phyloP scores from a whole-genome alignment of 768 basidiomycete species.

The Pisolithus marmoratus region DNA sequence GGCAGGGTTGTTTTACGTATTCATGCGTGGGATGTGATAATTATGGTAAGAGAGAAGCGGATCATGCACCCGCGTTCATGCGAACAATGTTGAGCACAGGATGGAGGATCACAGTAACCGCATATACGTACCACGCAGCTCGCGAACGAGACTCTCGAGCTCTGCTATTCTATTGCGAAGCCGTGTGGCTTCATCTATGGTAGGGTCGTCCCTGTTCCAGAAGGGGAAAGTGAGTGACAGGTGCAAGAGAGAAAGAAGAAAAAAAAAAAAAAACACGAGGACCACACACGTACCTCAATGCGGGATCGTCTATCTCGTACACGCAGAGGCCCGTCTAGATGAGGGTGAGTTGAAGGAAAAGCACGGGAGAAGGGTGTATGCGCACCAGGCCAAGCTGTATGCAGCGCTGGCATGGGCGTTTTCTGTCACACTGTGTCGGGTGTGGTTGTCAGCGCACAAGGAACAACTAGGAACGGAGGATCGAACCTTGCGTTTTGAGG shows the following conservation, averaged over 20 bases:
- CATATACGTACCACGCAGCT: slow-evolving; percentile 60
- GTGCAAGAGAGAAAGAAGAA: background rate
- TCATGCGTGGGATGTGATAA: background rate
- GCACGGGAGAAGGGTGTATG: slow-evolving; percentile 3
- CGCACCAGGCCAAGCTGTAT: slow-evolving; percentile 81
- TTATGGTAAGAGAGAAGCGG: background rate
- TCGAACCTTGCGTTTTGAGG: slow-evolving; percentile 84
- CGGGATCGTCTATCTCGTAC: slow-evolving; percentile 90
- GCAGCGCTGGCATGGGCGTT: slow-evolving; percentile 85
- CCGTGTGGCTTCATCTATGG: slow-evolving; percentile 80
- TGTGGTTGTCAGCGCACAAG: slow-evolving; percentile 10
- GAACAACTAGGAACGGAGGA: background rate
- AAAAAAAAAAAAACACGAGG: background rate
- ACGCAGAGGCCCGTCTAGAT: slow-evolving; percentile 86
- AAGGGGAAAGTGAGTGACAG: background rate
- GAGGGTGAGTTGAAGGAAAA: slow-evolving; percentile 4
- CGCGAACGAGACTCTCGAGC: slow-evolving; percentile 86
- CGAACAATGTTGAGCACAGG: background rate
- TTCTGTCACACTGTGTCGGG: slow-evolving; percentile 74
- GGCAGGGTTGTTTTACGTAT: background rate
- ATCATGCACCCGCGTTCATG: background rate
- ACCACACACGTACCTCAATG: slow-evolving; percentile 47
- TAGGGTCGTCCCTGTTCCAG: slow-evolving; percentile 68
- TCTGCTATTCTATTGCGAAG: slow-evolving; percentile 86
- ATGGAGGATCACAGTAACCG: slow-evolving; percentile 6